Evolutionary conservation across 2,329 filamentous ascomycete genomes (phyloP), one percentile per base, ranked within the genome.

Genomic region (Lecanosticta acicola): DNA sequence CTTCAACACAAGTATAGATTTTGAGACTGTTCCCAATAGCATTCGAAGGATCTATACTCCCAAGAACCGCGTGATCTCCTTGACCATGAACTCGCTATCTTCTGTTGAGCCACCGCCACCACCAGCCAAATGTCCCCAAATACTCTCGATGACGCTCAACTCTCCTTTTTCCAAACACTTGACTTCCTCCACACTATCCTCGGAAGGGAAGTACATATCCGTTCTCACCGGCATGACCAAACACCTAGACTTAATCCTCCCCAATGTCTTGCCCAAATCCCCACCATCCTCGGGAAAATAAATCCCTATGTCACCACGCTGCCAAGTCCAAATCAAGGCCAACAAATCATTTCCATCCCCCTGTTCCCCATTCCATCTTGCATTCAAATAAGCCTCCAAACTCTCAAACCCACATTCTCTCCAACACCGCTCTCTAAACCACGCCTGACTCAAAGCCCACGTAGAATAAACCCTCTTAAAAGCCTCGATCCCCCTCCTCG

Each of bases 61-160:
- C 32, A 44, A 32, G n/a, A 44, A 44, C 4, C 18, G 14, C 14
- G 13, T 34, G 17, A 44, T 50, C 45, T 62, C 54, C 26, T 54
- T 39, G 7, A 54, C 51, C 20, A 64, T 62, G 18, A 56, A 61
- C 45, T 56, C 54, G 33, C 58, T 61, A 46, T 64, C 61, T 36
- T 69, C 67, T 33, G 58, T 54, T 19, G 59, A 53, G 5, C 64
- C 67, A 13, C 59, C 59, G 3, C 67, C 68, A 18, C 65, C 64
- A 11, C 67, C 68, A 13, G 61, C 68, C 17, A 71, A 51, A 51
- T 71, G 68, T 1, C 69, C 68, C 67, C 67, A 71, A 8, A 69
- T 57, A 34, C 63, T 67, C 18, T 65, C 60, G 29, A 72, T 61
- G 4, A 63, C 48, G 29, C 50, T 53, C 7, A 69, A 52, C 16